Evolutionary conservation across 768 basidiomycete species (phyloP).

Genomic region (Leucosporidium scottii): DNA sequence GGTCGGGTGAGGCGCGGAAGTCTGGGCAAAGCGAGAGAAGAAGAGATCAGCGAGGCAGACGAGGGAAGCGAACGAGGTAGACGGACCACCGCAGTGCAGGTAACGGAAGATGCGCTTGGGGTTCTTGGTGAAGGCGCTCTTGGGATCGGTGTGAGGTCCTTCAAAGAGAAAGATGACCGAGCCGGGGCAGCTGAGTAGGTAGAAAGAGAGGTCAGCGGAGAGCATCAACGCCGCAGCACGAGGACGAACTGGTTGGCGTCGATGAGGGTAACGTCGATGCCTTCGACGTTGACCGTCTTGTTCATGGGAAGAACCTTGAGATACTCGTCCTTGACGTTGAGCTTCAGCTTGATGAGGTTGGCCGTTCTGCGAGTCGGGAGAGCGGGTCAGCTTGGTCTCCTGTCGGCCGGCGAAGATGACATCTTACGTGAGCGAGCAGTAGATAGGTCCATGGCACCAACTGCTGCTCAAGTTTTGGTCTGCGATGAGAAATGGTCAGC

Average conservation of each 20-base stretch:
- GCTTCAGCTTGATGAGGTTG: constrained; percentile 83
- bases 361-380: constrained; percentile 58
- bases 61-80: neutral
- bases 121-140: constrained; percentile 26
- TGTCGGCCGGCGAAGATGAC: neutral
- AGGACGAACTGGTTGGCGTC: constrained; percentile 83
- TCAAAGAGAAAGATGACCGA: constrained; percentile 91
- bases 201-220: neutral
- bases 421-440: constrained; percentile 61
- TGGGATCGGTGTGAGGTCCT: constrained; percentile 64
- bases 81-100: constrained; percentile 75
- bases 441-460: constrained; percentile 89
- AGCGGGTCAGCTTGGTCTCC: neutral
- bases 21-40: constrained; percentile 38
- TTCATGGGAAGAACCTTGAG: constrained; percentile 80
- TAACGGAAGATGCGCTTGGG: constrained; percentile 60
- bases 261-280: constrained; percentile 85
- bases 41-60: neutral
- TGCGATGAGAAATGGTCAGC: neutral
- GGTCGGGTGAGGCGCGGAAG: constrained; percentile 79
- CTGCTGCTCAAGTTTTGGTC: constrained; percentile 66
- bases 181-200: constrained; percentile 56
- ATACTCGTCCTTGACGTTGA: constrained; percentile 81
- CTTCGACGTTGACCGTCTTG: constrained; percentile 64
- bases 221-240: too few relatives aligned